Percentiles rank a stretch among this genome's conserved stretches.
These are phyloP conservation scores for Solanum raphanifolium DNA, from an alignment of 257 asterid species.

Conservation along the genomic window DNA sequence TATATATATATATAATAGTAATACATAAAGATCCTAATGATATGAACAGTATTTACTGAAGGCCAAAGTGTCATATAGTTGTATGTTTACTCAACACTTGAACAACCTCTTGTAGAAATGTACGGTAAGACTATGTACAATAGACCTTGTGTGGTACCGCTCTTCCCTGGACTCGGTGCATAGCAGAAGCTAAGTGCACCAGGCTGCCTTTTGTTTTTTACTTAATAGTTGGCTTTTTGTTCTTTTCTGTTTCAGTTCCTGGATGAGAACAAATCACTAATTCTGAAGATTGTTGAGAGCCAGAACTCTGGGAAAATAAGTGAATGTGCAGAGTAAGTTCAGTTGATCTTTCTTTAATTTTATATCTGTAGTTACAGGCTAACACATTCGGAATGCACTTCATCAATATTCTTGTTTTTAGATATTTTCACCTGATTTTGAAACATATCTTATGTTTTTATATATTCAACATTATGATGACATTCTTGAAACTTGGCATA, in stretches of 20 bases:
- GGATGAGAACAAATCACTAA: constrained; percentile 94
- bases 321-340: constrained; percentile 94
- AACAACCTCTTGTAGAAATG: neutral
- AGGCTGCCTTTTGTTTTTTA: neutral
- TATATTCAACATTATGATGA: neutral
- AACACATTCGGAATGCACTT: neutral
- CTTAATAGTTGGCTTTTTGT: neutral
- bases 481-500: neutral
- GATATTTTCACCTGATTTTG: neutral
- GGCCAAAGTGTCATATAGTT: neutral
- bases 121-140: neutral
- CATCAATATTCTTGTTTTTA: neutral
- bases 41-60: neutral
- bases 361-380: neutral
- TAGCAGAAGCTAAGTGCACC: neutral
- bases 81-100: neutral
- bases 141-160: neutral
- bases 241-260: constrained; percentile 39
- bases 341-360: neutral
- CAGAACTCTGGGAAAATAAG: constrained; percentile 87
- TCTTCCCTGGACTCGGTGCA: neutral
- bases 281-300: constrained; percentile 95
- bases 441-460: neutral
- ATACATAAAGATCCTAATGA: neutral
- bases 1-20: neutral